These are phyloP conservation scores for Plantago ovata DNA, from an alignment of 257 asterid genomes.

Conservation along the genomic window DNA sequence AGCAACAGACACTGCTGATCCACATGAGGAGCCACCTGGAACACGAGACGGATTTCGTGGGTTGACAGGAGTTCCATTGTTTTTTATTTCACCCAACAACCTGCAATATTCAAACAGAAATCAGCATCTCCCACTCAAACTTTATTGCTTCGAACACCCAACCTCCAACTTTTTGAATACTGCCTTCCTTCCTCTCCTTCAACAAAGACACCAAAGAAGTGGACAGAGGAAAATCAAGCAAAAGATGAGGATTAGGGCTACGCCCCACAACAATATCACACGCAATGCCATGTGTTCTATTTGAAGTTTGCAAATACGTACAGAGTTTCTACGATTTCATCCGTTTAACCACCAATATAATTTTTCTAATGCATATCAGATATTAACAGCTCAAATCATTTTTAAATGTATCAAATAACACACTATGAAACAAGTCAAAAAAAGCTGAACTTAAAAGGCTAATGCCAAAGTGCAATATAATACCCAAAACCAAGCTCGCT, in stretches of 20 bases:
- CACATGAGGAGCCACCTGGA: slow-evolving; percentile 94
- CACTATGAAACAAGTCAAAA: neutral
- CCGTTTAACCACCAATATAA: neutral
- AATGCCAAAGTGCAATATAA: slow-evolving; percentile 10
- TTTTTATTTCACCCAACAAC: slow-evolving; percentile 75
- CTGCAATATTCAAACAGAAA: slow-evolving; percentile 40
- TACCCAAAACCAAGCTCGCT: slow-evolving; percentile 95
- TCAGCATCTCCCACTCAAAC: slow-evolving; percentile 14
- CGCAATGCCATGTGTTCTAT: too few species aligned
- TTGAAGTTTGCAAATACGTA: too few species aligned
- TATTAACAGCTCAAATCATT: too few species aligned
- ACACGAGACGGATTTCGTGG: slow-evolving; percentile 65
- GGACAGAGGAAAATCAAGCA: neutral
- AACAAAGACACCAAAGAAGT: neutral
- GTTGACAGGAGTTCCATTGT: slow-evolving; percentile 77
- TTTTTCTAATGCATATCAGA: neutral
- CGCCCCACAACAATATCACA: neutral
- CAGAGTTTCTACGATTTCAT: too few species aligned
- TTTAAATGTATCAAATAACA: too few species aligned
- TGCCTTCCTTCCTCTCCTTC: neutral
- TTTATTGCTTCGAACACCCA: neutral
- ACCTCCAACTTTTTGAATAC: neutral
- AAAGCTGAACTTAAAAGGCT: neutral
- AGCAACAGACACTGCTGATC: slow-evolving; percentile 92
- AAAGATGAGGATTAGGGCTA: too few species aligned